Evolutionary conservation across 2,329 filamentous ascomycete genomes (phyloP).

Genomic region (Xylaria multiplex): DNA sequence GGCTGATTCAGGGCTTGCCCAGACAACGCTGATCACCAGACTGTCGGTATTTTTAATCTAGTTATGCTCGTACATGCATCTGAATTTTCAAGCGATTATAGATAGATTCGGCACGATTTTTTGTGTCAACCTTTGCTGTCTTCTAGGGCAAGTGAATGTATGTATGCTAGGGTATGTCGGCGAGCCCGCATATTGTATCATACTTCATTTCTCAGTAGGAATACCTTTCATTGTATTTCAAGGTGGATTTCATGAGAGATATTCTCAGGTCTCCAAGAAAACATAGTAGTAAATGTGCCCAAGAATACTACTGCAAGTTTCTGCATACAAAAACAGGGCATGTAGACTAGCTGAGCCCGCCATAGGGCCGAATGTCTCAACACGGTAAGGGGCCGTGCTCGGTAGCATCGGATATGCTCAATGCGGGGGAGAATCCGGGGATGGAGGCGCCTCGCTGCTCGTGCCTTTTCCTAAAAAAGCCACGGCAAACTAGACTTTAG

Average conservation of each 20-base stretch:
- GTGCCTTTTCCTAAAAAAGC: neutral
- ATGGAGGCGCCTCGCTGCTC: conserved; percentile 1
- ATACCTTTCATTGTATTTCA: neutral
- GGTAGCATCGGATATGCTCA: conserved; percentile 4
- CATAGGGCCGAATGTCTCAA: conserved; percentile 34
- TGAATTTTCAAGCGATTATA: neutral
- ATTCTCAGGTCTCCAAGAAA: conserved; percentile 6
- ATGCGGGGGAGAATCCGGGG: conserved; percentile 31
- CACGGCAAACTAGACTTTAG: no score
- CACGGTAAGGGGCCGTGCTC: conserved; percentile 13
- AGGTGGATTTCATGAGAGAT: neutral
- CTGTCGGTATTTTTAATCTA: neutral
- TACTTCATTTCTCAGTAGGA: neutral
- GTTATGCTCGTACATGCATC: neutral
- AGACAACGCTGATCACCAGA: neutral
- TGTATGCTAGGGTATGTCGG: neutral
- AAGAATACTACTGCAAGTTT: neutral
- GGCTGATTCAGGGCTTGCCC: neutral
- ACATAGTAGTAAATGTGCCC: neutral
- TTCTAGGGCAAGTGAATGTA: neutral
- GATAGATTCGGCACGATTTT: neutral
- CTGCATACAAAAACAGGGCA: neutral
- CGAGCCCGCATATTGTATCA: neutral
- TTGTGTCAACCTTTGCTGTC: neutral
- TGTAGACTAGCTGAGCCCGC: conserved; percentile 11